Conservation (phyloP, 1,284 basidiomycete species). For the Ustilago bromivora region DNA sequence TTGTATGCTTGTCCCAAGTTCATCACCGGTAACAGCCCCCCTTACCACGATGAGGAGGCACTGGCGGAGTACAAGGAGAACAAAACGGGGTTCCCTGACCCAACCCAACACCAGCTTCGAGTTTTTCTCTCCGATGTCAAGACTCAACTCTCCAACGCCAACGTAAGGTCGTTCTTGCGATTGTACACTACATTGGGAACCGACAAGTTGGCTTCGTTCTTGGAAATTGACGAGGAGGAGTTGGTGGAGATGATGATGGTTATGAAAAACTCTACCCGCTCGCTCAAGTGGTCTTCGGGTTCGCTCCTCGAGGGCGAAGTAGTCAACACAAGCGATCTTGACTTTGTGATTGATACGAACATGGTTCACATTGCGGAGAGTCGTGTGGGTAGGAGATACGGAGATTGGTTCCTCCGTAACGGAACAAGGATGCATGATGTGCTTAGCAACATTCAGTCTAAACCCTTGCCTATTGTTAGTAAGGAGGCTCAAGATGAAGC, state of each 20-base stretch:
- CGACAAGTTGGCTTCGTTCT: constrained; percentile 88
- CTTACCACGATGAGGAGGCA: constrained; percentile 84
- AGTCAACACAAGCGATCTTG: constrained; percentile 90
- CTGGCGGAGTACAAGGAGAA: constrained; percentile 74
- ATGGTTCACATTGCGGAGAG: constrained; percentile 96
- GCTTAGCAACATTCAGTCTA: constrained; percentile 52
- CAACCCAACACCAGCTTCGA: constrained; percentile 83
- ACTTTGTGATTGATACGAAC: constrained; percentile 93
- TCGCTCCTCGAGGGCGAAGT: constrained; percentile 83
- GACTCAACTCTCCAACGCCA: constrained; percentile 82
- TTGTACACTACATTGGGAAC: constrained; percentile 94
- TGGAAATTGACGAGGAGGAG: constrained; percentile 88
- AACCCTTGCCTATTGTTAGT: constrained; percentile 56
- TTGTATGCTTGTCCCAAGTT: constrained; percentile 95
- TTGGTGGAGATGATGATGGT: constrained; percentile 97
- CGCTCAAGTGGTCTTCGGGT: constrained; percentile 77
- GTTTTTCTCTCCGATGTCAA: constrained; percentile 85
- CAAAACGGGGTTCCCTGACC: constrained; percentile 74
- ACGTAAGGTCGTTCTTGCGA: constrained; percentile 90
- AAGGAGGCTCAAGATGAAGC: constrained; percentile 41
- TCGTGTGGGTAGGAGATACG: constrained; percentile 89
- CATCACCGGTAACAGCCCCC: constrained; percentile 87
- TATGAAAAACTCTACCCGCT: constrained; percentile 81
- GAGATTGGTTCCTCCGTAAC: constrained; percentile 91
- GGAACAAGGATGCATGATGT: constrained; percentile 64